Base-by-base conservation (phyloP, 352 stramenopile genomes). In the Ochromonadaceae sp. region DNA sequence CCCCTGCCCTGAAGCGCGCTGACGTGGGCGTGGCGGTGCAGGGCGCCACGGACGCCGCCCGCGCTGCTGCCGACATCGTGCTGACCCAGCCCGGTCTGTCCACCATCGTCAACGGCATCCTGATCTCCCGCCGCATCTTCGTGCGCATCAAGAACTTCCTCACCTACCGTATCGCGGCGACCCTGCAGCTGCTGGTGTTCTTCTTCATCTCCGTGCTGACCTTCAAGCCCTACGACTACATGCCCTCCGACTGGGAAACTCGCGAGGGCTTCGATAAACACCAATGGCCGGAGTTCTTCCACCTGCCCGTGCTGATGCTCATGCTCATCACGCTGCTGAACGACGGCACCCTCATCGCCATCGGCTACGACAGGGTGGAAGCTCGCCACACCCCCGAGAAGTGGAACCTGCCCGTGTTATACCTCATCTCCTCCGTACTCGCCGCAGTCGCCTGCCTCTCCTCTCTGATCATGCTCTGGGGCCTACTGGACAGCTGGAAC, bases 311-410 rank as follows among this genome's bases (percentile, higher is more conserved):
- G 80, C 34, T 95, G 48, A 80, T 87, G 26, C 68, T 97, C 0
- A 82, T 95, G 52, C 61, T 95, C 22, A 91, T 96, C 65, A 92
- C 86, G 47, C 79, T 96, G 38, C 65, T 96, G 35, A 95, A 96
- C 74, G 87, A 96, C 67, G 87, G 83, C 35, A 92, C 86, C 32
- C 83, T 96, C 44, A 93, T 96, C 78, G 72, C 67, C 61, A 75
- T 87, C 83, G 68, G 53, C 30, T 72, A 77, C 42, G 74, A 76
- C 49, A 90, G 22, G 15, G 49, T 59, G 5, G 32, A 30, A 15
- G 31, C 49, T 14, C 7, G 26, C 12, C n/a, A 59, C 7, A 44
- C 14, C 5, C 49, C 49, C 12, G 49, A 59, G 49, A 59, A 46
- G 49, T 73, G 68, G 68, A 74, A 73, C 49, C 50, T 73, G 9